Evolutionary conservation across 176 grass and related monocot genomes (phyloP), one percentile per base, ranked within the genome.

Genomic region (Aegilops tauschii): DNA sequence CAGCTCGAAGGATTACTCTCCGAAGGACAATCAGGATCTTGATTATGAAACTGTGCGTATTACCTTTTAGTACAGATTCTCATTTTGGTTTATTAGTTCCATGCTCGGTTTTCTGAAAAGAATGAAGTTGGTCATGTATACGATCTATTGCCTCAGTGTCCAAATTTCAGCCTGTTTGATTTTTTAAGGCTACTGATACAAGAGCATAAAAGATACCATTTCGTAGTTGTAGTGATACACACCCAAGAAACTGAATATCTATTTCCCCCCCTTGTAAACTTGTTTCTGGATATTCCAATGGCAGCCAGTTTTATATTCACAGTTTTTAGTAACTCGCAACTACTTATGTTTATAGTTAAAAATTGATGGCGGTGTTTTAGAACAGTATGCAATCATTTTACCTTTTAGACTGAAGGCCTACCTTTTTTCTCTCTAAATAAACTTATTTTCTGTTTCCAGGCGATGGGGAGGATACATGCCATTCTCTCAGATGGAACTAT

Each of bases 391-490:
- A 58, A 83, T 31, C 70, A 18, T 65, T 73, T 74, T 14, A 50
- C 1, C 44, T 7, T 68, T 30, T 18, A 17, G 30, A 4, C 9
- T 20, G 36, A 17, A 67, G 6, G 5, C 65, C 29, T 9, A 58
- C 1, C 54, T 3, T 72, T 32, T 39, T 3, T 16, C 8, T 68
- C 18, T 81, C 10, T 3, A 69, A 56, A n/a, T 27, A 49, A 73
- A 62, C 16, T 29, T 20, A 18, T 35, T 52, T 84, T 32, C 21
- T 86, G 21, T 76, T 85, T 90, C 73, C 69, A 95, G 96, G 88
- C 80, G 30, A 98, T 98, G 97, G 97, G 97, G 61, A 94, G 92
- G 77, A 98, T 98, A 83, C 97, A 98, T 91, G 94, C 94, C 68
- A 93, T 96, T 87, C 86, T 91, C 68, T 93, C 94, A 39, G 89